Base-by-base conservation (phyloP, 2,329 filamentous ascomycete species). In the Verticillium tricorpus region DNA sequence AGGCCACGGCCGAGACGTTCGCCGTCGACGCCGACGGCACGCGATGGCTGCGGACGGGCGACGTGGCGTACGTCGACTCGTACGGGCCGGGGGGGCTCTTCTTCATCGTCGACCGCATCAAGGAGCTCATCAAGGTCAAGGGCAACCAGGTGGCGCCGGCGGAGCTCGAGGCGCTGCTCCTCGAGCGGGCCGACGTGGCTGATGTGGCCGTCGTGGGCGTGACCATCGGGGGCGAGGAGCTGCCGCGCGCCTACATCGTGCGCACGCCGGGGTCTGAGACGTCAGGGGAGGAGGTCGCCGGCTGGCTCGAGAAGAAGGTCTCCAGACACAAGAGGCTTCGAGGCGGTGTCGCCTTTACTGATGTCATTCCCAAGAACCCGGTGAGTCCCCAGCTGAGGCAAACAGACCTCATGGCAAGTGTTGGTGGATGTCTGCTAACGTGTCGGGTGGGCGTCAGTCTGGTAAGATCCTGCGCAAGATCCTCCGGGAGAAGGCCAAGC, bases 41-140 rank as follows among this genome's bases (percentile, higher is more conserved):
- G 34, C 75, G 86, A 19, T 93, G 91, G 90, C 74, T 93, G 64
- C 87, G 85, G 70, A 93, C 90, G 0, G 91, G 91, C 2, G 91
- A 93, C 67, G 83, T 93, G 58, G 89, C 85, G 17, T 89, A 85
- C 68, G 81, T 91, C 64, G 80, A 87, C 59, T 80, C 81, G 34
- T 85, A 87, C 67, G 79, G 82, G 63, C 69, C 75, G 0, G 82
- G 82, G 15, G 78, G 73, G 0, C 72, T 78, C 58, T 78, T 82
- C 66, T 84, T 85, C 70, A 88, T 93, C 31, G 88, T 93, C 35
- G 91, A 94, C 73, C 84, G 91, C 45, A 86, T 86, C 60, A 77
- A 94, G 81, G 84, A 87, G 72, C 77, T 87, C 61, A 86, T 87
- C 75, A 86, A 87, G 72, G 83, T 86, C 57, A 84, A 83, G 67